phyloP scores from a whole-genome alignment of 805 yeast genomes.

The Kockiozyma suomiensis region DNA sequence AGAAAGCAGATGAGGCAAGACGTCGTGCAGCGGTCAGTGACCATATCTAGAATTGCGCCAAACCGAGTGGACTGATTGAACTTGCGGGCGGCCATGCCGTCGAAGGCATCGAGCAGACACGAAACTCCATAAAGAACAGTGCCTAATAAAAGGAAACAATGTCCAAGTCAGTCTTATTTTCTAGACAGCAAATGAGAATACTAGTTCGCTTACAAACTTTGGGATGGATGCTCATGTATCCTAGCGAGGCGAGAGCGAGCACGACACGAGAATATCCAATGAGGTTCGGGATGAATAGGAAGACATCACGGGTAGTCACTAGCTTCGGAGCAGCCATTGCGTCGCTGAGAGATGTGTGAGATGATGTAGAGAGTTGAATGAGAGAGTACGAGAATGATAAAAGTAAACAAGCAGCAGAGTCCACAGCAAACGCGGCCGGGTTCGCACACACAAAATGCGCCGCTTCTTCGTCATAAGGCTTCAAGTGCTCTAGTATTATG shows the following conservation, averaged over 20 bases:
- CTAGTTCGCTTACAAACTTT: slow-evolving; percentile 52
- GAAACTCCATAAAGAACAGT: slow-evolving; percentile 79
- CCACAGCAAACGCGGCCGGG: no score
- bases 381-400: no score
- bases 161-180: no score
- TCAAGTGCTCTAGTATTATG: no score
- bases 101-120: slow-evolving; percentile 92
- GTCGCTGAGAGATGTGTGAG: background rate
- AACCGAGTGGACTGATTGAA: slow-evolving; percentile 86
- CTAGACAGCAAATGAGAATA: background rate
- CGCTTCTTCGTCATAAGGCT: no score
- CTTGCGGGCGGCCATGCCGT: slow-evolving; percentile 91
- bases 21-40: slow-evolving; percentile 96
- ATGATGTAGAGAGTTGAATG: no score
- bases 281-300: slow-evolving; percentile 83
- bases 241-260: slow-evolving; percentile 77
- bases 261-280: slow-evolving; percentile 87
- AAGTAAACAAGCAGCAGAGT: no score
- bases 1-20: slow-evolving; percentile 87
- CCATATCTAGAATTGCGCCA: slow-evolving; percentile 99
- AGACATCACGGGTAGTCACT: slow-evolving; percentile 57
- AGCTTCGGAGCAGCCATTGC: slow-evolving; percentile 19
- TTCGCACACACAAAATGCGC: no score
- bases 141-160: slow-evolving; percentile 10
- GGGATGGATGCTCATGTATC: slow-evolving; percentile 84